These are phyloP conservation scores for Stagonosporopsis chrysanthemi DNA, from an alignment of 2,329 filamentous ascomycete genomes.

Conservation along the genomic window DNA sequence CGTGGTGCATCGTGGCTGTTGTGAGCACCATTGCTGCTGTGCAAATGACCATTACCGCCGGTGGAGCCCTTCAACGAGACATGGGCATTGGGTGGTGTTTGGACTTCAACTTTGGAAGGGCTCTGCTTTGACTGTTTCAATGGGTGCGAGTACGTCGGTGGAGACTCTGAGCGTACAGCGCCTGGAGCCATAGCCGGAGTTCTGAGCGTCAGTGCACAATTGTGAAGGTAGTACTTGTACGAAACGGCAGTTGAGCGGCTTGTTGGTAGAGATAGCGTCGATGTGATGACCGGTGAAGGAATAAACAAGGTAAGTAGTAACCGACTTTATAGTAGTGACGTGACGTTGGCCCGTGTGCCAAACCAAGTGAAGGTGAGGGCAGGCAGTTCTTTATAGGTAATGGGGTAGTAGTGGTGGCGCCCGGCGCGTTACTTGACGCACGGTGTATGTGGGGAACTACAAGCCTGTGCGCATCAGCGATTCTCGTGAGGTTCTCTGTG, in stretches of 20 bases:
- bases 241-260: too few species aligned
- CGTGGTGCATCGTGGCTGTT: background rate
- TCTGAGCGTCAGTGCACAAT: background rate
- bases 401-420: constrained; percentile 12
- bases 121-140: constrained; percentile 34
- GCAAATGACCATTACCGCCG: constrained; percentile 25
- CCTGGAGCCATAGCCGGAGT: constrained; percentile 39
- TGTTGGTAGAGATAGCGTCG: background rate
- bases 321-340: background rate
- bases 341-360: constrained; percentile 5
- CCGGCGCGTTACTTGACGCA: constrained; percentile 18
- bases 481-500: background rate
- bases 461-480: constrained; percentile 16
- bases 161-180: constrained; percentile 37
- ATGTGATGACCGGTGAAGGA: background rate
- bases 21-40: constrained; percentile 16
- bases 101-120: constrained; percentile 32
- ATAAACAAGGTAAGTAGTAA: background rate
- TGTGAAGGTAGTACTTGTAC: too few species aligned
- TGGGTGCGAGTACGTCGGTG: constrained; percentile 21
- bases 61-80: constrained; percentile 26
- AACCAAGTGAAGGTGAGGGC: constrained; percentile 21
- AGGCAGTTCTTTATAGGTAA: constrained; percentile 25
- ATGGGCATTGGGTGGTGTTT: constrained; percentile 26
- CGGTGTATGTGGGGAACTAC: constrained; percentile 32